phyloP scores from a whole-genome alignment of 148 eudicot genomes.

The Rhododendron ferrugineum region DNA sequence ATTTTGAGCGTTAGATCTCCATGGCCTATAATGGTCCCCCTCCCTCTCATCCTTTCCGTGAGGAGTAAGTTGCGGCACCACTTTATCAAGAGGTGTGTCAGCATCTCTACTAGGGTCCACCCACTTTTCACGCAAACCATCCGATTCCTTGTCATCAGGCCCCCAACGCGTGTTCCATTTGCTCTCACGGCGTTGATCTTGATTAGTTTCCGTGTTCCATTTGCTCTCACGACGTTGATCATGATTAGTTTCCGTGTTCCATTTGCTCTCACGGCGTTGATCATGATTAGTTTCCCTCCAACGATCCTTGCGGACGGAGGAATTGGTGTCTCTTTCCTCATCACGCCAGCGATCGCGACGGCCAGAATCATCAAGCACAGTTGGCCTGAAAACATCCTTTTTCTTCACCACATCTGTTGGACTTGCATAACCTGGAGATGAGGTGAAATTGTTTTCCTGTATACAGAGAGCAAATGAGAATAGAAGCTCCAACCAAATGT shows the following conservation, averaged over 20 bases:
- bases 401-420: slow-evolving; percentile 48
- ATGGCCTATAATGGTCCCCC: slow-evolving; percentile 65
- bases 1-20: slow-evolving; percentile 67
- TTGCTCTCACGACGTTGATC: slow-evolving; percentile 83
- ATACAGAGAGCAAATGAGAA: not conserved
- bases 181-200: slow-evolving; percentile 74
- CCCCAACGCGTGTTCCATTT: slow-evolving; percentile 98
- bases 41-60: slow-evolving; percentile 76
- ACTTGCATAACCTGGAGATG: slow-evolving; percentile 35
- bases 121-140: slow-evolving; percentile 47
- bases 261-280: slow-evolving; percentile 78
- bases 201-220: slow-evolving; percentile 57
- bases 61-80: slow-evolving; percentile 30
- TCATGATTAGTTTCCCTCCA: slow-evolving; percentile 64
- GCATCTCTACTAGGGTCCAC: slow-evolving; percentile 45
- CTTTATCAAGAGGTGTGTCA: slow-evolving; percentile 55
- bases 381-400: slow-evolving; percentile 82
- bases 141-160: slow-evolving; percentile 64
- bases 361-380: slow-evolving; percentile 70
- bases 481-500: not conserved
- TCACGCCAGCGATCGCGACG: slow-evolving; percentile 96
- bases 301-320: slow-evolving; percentile 61
- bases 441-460: slow-evolving; percentile 59
- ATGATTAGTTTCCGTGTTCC: slow-evolving; percentile 65
- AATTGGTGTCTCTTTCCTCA: slow-evolving; percentile 90